Evolutionary conservation across 140 eudicot species (phyloP).

Genomic region (Stevia rebaudiana): DNA sequence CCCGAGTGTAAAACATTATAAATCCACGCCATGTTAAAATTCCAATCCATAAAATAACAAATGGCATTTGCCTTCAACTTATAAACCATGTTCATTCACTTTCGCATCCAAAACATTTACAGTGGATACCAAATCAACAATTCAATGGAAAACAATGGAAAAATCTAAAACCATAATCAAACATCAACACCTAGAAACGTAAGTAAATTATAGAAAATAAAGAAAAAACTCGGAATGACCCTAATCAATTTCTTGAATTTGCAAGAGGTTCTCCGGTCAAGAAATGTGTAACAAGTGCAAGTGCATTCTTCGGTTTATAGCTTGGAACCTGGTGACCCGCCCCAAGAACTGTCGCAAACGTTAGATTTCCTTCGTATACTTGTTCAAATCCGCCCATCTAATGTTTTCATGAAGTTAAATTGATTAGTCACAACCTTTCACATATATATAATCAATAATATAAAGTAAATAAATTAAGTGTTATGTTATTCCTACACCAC

Average conservation of each 20-base stretch:
- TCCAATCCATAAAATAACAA: not conserved
- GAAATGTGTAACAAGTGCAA: conserved; percentile 54
- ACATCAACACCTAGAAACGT: too few relatives aligned
- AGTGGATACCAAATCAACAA: not conserved
- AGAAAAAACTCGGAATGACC: not conserved
- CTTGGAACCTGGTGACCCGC: conserved; percentile 94
- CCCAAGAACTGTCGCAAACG: conserved; percentile 67
- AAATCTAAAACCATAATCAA: too few relatives aligned
- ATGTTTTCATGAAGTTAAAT: not conserved
- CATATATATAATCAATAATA: not conserved
- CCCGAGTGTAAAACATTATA: not conserved
- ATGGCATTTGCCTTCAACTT: not conserved
- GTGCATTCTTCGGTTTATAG: conserved; percentile 60
- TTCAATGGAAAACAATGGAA: not conserved
- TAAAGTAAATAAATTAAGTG: too few relatives aligned
- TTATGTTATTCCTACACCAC: too few relatives aligned
- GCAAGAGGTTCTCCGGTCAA: conserved; percentile 52
- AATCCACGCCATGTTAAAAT: not conserved
- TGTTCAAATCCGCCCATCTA: conserved; percentile 73
- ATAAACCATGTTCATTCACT: not conserved
- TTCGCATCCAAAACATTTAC: not conserved
- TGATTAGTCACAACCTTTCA: not conserved
- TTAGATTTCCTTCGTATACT: conserved; percentile 57
- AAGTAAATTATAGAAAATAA: not conserved
- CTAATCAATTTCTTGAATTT: conserved; percentile 8